phyloP scores from a whole-genome alignment of 1,284 basidiomycete species.

The Mycena citricolor region DNA sequence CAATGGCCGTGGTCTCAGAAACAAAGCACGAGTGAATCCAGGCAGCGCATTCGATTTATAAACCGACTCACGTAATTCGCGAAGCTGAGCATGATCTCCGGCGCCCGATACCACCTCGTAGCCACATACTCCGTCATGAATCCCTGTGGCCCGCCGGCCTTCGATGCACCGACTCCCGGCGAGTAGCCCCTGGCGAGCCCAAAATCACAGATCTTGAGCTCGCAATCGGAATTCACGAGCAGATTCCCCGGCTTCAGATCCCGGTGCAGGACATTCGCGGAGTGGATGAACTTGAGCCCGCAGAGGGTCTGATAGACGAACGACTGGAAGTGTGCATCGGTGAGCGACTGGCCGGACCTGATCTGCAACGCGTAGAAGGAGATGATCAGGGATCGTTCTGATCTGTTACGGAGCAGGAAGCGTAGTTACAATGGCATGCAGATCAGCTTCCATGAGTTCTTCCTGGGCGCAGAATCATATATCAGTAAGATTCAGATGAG shows the following conservation, averaged over 20 bases:
- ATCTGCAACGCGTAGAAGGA: no score
- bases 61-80: conserved; percentile 79
- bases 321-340: conserved; percentile 97
- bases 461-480: conserved; percentile 64
- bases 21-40: no score
- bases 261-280: conserved; percentile 95
- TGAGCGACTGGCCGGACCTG: conserved; percentile 95
- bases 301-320: conserved; percentile 99
- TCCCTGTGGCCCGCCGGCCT: conserved; percentile 79
- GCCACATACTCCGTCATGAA: conserved; percentile 99
- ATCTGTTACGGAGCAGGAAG: no score
- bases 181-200: conserved; percentile 95
- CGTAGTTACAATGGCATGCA: conserved; percentile 90
- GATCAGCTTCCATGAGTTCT: conserved; percentile 99
- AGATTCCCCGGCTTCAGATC: conserved; percentile 97
- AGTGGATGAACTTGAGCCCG: conserved; percentile 98
- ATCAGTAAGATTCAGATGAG: no score
- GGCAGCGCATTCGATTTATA: conserved; percentile 2
- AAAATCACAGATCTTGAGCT: conserved; percentile 98
- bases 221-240: conserved; percentile 98
- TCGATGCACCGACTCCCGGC: conserved; percentile 70
- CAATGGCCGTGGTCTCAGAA: conserved; percentile 79
- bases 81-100: conserved; percentile 97
- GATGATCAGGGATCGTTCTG: neutral
- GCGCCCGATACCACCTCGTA: conserved; percentile 96